These are phyloP conservation scores for Tranzscheliella williamsii DNA, from an alignment of 1,284 basidiomycete species.

Conservation along the genomic window DNA sequence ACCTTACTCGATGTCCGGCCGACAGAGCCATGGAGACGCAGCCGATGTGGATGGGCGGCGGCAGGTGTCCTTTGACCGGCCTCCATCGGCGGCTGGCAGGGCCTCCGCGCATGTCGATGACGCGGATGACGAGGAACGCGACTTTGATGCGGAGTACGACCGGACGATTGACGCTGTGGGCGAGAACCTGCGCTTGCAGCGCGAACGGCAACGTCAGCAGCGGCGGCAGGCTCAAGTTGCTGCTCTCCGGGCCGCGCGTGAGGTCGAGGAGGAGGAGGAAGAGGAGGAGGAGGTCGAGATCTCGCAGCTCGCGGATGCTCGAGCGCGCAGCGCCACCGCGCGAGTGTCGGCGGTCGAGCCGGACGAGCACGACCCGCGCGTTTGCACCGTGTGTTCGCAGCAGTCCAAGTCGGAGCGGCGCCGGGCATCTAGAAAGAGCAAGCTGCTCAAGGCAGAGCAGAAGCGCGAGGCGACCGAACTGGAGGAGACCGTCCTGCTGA, in stretches of 20 bases:
- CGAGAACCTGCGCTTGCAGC: constrained; percentile 23
- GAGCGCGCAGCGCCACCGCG: constrained; percentile 15
- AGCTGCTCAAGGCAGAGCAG: constrained; percentile 13
- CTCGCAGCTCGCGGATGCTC: constrained; percentile 27
- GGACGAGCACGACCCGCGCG: constrained; percentile 12
- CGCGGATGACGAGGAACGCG: not conserved
- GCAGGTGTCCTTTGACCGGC: constrained; percentile 10
- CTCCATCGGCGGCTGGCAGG: not conserved
- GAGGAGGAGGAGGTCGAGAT: constrained; percentile 27
- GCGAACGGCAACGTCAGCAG: constrained; percentile 8
- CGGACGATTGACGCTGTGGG: constrained; percentile 26
- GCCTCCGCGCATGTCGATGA: not conserved
- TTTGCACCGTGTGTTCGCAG: constrained; percentile 33
- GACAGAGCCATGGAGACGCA: not conserved
- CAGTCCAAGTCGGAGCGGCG: constrained; percentile 5
- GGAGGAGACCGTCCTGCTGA: constrained; percentile 26
- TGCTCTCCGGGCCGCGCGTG: not conserved
- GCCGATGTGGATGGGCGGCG: constrained; percentile 1
- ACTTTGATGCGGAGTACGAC: constrained; percentile 20
- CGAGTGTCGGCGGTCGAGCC: not conserved
- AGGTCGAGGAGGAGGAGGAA: not conserved
- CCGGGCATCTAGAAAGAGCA: constrained; percentile 15
- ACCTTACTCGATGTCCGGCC: not conserved
- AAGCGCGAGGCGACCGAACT: constrained; percentile 10
- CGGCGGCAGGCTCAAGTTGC: not conserved